A percentile compares a stretch with the other conserved stretches of the same genome.
These are phyloP conservation scores for Colletotrichum melonis DNA, from an alignment of 2,329 filamentous ascomycete species.

Conservation along the genomic window DNA sequence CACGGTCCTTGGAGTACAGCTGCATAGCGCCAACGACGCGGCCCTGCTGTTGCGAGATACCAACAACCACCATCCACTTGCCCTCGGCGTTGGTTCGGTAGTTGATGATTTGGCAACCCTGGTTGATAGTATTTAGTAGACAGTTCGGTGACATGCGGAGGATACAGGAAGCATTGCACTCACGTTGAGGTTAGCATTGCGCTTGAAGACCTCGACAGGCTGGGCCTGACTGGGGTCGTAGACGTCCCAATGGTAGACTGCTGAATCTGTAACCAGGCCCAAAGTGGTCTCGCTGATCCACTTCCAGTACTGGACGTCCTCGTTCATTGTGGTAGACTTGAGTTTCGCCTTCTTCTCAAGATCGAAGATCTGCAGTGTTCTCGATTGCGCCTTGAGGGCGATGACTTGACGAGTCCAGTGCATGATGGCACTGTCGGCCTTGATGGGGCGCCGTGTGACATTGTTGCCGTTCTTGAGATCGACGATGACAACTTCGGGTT, in stretches of 20 bases:
- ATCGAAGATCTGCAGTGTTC: slow-evolving; percentile 98
- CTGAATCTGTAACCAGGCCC: slow-evolving; percentile 89
- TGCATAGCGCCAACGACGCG: slow-evolving; percentile 97
- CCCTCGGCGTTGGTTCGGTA: slow-evolving; percentile 95
- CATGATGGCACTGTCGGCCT: slow-evolving; percentile 99
- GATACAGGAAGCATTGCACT: slow-evolving; percentile 47
- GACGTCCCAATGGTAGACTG: slow-evolving; percentile 98
- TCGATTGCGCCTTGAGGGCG: slow-evolving; percentile 91
- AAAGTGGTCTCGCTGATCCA: slow-evolving; percentile 94
- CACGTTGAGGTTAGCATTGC: slow-evolving; percentile 89
- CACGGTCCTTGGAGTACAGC: slow-evolving; percentile 94
- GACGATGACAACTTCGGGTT: slow-evolving; percentile 95
- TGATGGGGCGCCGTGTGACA: slow-evolving; percentile 93
- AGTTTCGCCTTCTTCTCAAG: slow-evolving; percentile 92
- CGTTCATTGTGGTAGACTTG: slow-evolving; percentile 95
- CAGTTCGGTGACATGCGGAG: background rate
- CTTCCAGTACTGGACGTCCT: slow-evolving; percentile 99
- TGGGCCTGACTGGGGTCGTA: slow-evolving; percentile 83
- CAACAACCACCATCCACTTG: slow-evolving; percentile 98
- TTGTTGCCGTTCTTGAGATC: slow-evolving; percentile 98
- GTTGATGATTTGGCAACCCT: slow-evolving; percentile 99
- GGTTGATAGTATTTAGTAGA: slow-evolving; percentile 21
- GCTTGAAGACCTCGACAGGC: slow-evolving; percentile 93
- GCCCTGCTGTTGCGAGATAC: slow-evolving; percentile 92
- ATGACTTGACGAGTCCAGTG: slow-evolving; percentile 98